These are phyloP conservation scores for Pezicula neosporulosa DNA, from an alignment of 2,329 filamentous ascomycete genomes.

Conservation along the genomic window DNA sequence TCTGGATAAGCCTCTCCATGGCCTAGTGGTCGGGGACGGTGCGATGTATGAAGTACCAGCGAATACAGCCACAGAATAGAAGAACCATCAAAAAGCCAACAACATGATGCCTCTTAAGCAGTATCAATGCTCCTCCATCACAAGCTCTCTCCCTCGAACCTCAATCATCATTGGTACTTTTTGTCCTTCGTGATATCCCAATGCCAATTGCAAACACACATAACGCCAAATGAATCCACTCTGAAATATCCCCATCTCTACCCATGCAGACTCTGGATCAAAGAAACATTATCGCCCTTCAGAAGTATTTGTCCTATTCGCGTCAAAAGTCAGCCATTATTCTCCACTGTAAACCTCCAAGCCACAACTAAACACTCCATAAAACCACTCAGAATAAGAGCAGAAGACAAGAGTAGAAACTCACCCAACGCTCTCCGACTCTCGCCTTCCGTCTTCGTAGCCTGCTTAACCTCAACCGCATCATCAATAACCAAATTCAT, in stretches of 20 bases:
- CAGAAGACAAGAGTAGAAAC: conserved; percentile 30
- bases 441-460: conserved; percentile 79
- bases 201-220: conserved; percentile 8
- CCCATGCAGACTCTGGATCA: conserved; percentile 47
- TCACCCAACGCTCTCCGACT: conserved; percentile 75
- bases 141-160: background rate
- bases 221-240: conserved; percentile 19
- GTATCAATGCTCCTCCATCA: background rate
- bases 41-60: conserved; percentile 40
- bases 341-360: background rate
- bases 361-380: no score
- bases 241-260: conserved; percentile 6
- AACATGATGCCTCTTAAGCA: conserved; percentile 3
- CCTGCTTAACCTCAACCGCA: conserved; percentile 84
- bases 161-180: conserved; percentile 12
- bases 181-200: conserved; percentile 12
- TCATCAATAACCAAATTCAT: conserved; percentile 99
- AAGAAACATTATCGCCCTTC: conserved; percentile 65
- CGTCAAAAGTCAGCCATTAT: conserved; percentile 14
- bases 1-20: conserved; percentile 78
- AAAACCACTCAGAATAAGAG: no score
- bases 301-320: conserved; percentile 58
- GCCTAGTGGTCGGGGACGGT: conserved; percentile 70
- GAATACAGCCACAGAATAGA: conserved; percentile 5
- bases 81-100: conserved; percentile 11